Conservation (phyloP, 805 yeast genomes). For the Dipodascopsis tothii region DNA sequence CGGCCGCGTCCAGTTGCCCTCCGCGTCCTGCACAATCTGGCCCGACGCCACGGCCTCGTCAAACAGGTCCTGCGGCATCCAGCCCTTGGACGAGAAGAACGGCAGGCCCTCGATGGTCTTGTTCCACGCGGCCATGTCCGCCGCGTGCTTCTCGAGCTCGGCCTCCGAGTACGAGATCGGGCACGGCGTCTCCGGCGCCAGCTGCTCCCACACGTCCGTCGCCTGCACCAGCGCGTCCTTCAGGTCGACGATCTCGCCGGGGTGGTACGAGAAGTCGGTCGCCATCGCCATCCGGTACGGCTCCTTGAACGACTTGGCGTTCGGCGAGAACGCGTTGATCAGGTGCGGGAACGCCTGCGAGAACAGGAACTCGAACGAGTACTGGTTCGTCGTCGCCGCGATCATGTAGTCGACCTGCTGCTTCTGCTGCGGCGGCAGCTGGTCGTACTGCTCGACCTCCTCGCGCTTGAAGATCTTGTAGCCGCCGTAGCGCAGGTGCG, state of each 20-base stretch:
- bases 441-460: slow-evolving; percentile 64
- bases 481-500: slow-evolving; percentile 79
- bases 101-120: slow-evolving; percentile 61
- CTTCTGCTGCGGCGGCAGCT: slow-evolving; percentile 63
- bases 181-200: slow-evolving; percentile 30
- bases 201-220: slow-evolving; percentile 28
- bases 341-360: slow-evolving; percentile 58
- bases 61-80: slow-evolving; percentile 94
- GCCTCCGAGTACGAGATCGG: slow-evolving; percentile 58
- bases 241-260: slow-evolving; percentile 37
- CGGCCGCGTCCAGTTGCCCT: slow-evolving; percentile 40
- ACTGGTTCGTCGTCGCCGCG: slow-evolving; percentile 84
- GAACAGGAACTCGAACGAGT: slow-evolving; percentile 73
- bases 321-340: slow-evolving; percentile 75
- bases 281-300: slow-evolving; percentile 23
- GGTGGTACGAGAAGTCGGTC: slow-evolving; percentile 22
- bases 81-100: slow-evolving; percentile 84
- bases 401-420: slow-evolving; percentile 80
- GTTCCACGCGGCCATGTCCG: slow-evolving; percentile 59
- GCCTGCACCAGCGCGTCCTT: slow-evolving; percentile 28
- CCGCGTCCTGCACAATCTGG: slow-evolving; percentile 52
- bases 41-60: slow-evolving; percentile 62
- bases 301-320: slow-evolving; percentile 46
- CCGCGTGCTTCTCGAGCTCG: slow-evolving; percentile 51
- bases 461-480: slow-evolving; percentile 73